Evolutionary conservation across 2,329 filamentous ascomycete species (phyloP).

Genomic region (Cercospora berteroae): DNA sequence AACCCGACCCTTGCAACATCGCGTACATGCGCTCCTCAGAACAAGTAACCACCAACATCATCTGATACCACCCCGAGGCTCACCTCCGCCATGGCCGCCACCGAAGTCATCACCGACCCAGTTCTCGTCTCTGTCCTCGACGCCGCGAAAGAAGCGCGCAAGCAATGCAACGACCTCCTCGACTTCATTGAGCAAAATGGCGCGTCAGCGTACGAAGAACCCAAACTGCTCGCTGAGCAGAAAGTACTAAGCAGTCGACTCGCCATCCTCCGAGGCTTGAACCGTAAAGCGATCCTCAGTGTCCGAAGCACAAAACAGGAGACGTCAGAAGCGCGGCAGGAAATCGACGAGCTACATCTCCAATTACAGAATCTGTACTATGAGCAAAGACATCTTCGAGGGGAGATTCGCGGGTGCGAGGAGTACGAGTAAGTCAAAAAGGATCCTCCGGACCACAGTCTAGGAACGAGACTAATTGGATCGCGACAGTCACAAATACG

Average conservation of each 20-base stretch:
- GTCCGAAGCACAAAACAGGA: conserved; percentile 81
- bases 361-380: conserved; percentile 96
- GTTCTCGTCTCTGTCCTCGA: conserved; percentile 67
- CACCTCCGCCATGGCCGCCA: conserved; percentile 6
- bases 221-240: conserved; percentile 52
- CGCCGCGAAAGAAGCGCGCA: conserved; percentile 69
- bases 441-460: neutral
- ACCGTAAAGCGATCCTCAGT: conserved; percentile 75
- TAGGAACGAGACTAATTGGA: neutral
- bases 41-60: neutral
- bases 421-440: conserved; percentile 68
- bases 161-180: conserved; percentile 63
- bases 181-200: conserved; percentile 52
- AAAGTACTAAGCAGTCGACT: conserved; percentile 77
- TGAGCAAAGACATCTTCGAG: conserved; percentile 84
- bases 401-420: conserved; percentile 87
- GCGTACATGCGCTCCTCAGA: neutral
- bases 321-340: conserved; percentile 82
- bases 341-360: conserved; percentile 87
- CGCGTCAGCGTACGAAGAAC: conserved; percentile 44
- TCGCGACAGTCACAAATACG: conserved; percentile 45
- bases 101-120: conserved; percentile 57
- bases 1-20: neutral
- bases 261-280: conserved; percentile 75
- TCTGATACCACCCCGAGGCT: too few species aligned